Conservation (phyloP, 2,329 filamentous ascomycete species). For the Madurella fahalii region DNA sequence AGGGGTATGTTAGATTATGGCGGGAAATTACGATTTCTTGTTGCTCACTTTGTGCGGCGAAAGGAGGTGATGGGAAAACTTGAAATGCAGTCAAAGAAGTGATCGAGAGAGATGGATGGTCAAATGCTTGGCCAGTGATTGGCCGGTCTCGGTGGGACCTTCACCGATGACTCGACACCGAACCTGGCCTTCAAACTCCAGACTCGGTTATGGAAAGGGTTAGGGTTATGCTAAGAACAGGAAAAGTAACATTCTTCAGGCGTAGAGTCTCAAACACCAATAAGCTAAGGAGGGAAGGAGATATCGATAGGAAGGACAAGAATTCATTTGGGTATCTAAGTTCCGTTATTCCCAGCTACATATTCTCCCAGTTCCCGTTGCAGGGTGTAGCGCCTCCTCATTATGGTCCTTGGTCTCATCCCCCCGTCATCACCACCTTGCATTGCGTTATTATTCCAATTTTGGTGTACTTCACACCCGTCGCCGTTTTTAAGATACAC, state of each 20-base stretch:
- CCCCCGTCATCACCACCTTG: too few relatives aligned
- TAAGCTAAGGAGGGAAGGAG: too few relatives aligned
- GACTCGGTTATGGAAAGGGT: not conserved
- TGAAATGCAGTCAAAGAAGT: too few relatives aligned
- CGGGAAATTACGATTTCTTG: not conserved
- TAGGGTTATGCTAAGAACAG: not conserved
- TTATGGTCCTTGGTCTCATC: not conserved
- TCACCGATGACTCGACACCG: too few relatives aligned
- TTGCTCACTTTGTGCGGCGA: not conserved
- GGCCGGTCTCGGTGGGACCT: not conserved
- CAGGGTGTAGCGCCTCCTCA: not conserved
- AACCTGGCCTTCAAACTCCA: not conserved
- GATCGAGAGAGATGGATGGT: too few relatives aligned
- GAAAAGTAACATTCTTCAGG: not conserved
- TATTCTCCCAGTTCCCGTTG: too few relatives aligned
- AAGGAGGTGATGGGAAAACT: too few relatives aligned
- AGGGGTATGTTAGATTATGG: constrained; percentile 39
- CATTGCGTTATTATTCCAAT: not conserved
- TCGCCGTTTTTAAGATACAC: not conserved
- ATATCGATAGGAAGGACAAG: too few relatives aligned
- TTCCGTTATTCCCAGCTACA: not conserved
- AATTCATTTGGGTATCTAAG: constrained; percentile 4
- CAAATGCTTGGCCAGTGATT: not conserved
- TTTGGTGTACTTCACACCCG: not conserved
- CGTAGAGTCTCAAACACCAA: too few relatives aligned